Evolutionary conservation across 2,329 filamentous ascomycete genomes (phyloP), one percentile per base, ranked within the genome.

Genomic region (Thelonectria discophora): DNA sequence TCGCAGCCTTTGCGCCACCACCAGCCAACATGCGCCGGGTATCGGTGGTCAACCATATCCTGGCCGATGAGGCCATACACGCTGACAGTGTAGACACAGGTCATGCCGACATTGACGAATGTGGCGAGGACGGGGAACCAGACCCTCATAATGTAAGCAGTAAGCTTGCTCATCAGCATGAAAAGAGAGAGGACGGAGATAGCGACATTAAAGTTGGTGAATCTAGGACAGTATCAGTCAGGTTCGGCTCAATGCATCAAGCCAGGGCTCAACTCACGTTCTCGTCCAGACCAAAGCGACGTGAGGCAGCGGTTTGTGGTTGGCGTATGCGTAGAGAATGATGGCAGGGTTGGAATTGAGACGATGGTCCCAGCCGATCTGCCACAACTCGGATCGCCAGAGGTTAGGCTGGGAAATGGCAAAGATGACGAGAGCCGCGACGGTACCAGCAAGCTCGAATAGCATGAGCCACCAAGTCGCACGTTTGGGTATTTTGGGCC

Each of bases 111-210:
- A 74, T 90, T 88, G 68, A 88, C 76, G 55, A 88, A 63, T 21
- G 86, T 74, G 61, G 86, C 87, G 58, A 93, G 61, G 62, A 91
- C 73, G 6, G 91, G 91, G 67, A 83, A 87, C 82, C 88, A 92
- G 70, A 89, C 79, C 74, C 89, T 87, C 83, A 93, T 87, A 71
- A 92, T 86, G 77, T 86, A 88, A 71, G 86, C 82, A 63, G 90
- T 86, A 65, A 86, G 82, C 80, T 93, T 93, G 75, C 84, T 81
- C 46, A 94, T 83, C 64, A 92, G 84, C 74, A 93, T 82, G 80
- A 94, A 94, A 75, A 91, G 89, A 60, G 87, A 88, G 55, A 93
- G 81, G 66, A 94, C 85, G 39, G 90, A 90, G 68, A 93, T 89
- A 72, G 89, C 89, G 68, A 93, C 86, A 72, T 94, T 93, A 79